Percentiles rank a stretch among this genome's conserved stretches.
Evolutionary conservation across 2,329 filamentous ascomycete genomes (phyloP).

Genomic region (Raffaelea deltoideospora): DNA sequence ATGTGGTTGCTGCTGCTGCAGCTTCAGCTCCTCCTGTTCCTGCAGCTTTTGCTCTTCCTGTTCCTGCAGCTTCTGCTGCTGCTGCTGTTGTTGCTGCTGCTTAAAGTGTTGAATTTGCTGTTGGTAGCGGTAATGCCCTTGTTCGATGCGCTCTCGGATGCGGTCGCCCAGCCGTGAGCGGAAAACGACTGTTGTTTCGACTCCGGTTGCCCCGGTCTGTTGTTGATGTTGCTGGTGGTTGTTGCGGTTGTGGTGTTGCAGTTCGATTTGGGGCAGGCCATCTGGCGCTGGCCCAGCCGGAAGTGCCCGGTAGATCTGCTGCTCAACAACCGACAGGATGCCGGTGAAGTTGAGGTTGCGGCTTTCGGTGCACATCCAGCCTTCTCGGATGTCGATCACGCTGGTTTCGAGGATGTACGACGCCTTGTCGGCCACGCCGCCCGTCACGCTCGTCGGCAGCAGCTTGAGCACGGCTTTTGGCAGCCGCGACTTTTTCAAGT

Average conservation of each 20-base stretch:
- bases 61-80: constrained; percentile 10
- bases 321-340: constrained; percentile 63
- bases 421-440: constrained; percentile 51
- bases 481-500: constrained; percentile 68
- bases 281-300: not conserved
- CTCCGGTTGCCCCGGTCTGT: constrained; percentile 37
- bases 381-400: constrained; percentile 62
- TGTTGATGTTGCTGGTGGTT: not conserved
- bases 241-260: not conserved
- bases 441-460: constrained; percentile 53
- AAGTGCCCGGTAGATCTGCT: constrained; percentile 48
- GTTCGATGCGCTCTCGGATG: constrained; percentile 37
- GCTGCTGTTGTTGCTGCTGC: constrained; percentile 16
- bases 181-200: constrained; percentile 60
- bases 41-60: constrained; percentile 2
- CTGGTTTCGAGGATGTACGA: constrained; percentile 70
- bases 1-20: constrained; percentile 2
- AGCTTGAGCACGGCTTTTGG: constrained; percentile 62
- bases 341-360: constrained; percentile 72
- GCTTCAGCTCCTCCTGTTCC: constrained; percentile 13
- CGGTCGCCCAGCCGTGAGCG: constrained; percentile 57
- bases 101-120: constrained; percentile 10
- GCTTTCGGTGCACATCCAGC: constrained; percentile 72
- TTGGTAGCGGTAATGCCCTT: constrained; percentile 18
- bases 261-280: no score